These are phyloP conservation scores for Cladosporium cucumerinum DNA, from an alignment of 2,329 filamentous ascomycete species.

Conservation along the genomic window DNA sequence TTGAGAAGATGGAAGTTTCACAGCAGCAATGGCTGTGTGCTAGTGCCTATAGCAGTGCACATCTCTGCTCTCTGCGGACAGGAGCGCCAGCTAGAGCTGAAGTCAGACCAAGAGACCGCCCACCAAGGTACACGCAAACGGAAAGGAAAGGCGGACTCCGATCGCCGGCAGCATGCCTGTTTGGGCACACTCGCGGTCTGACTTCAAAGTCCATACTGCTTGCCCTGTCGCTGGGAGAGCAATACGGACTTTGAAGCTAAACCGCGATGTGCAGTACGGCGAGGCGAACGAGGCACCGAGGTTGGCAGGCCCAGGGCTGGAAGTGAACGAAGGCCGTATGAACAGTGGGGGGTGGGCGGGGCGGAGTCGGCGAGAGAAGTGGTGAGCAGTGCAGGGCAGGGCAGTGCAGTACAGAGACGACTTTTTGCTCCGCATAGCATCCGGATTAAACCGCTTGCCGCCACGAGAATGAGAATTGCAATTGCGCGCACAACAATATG, in stretches of 20 bases:
- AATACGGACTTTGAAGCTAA: neutral
- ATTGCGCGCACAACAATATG: neutral
- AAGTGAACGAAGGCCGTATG: slow-evolving; percentile 5
- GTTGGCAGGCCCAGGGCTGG: neutral
- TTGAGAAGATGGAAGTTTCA: neutral
- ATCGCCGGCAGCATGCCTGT: neutral
- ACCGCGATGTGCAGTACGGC: neutral
- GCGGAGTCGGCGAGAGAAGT: neutral
- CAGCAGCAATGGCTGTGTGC: neutral
- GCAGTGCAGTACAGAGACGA: neutral
- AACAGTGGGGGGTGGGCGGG: no score
- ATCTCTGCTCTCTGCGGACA: neutral
- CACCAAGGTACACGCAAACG: neutral
- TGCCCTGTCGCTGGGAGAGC: neutral
- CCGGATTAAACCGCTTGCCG: neutral
- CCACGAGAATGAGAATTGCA: no score
- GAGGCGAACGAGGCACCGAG: neutral
- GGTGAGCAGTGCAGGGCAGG: neutral
- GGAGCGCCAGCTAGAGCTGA: slow-evolving; percentile 5
- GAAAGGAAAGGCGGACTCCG: neutral
- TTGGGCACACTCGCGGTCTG: neutral
- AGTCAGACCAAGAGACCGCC: neutral
- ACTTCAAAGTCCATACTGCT: neutral
- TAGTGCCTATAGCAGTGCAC: neutral
- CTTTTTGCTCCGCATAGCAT: neutral